Evolutionary conservation across 169 alveolate genomes (phyloP).

Genomic region (Cryptosporidium meleagridis): DNA sequence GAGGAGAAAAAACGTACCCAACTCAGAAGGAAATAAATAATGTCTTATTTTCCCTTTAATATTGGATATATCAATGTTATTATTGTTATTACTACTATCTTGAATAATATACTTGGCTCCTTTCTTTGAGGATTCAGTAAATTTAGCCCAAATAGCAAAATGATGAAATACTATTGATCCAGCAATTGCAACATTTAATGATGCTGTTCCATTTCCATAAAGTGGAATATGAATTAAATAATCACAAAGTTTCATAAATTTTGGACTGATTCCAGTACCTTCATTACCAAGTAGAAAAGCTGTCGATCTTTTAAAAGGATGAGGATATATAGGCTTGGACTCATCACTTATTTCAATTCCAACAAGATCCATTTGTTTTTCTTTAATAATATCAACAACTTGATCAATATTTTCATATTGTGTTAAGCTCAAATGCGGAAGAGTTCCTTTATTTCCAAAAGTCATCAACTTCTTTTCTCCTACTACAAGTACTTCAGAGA

Average conservation of each 20-base stretch:
- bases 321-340: slow-evolving; percentile 83
- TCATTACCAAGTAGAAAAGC: slow-evolving; percentile 92
- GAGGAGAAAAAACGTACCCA: slow-evolving; percentile 45
- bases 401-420: slow-evolving; percentile 71
- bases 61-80: not conserved
- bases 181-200: slow-evolving; percentile 91
- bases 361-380: slow-evolving; percentile 81
- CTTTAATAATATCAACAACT: slow-evolving; percentile 75
- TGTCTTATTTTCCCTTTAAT: slow-evolving; percentile 36
- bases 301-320: slow-evolving; percentile 87
- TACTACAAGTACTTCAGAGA: slow-evolving; percentile 78
- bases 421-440: slow-evolving; percentile 72
- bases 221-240: slow-evolving; percentile 89
- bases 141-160: slow-evolving; percentile 88
- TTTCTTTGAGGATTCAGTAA: slow-evolving; percentile 67
- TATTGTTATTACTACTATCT: not conserved
- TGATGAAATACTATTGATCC: slow-evolving; percentile 90
- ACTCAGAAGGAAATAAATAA: slow-evolving; percentile 46
- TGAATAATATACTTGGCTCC: slow-evolving; percentile 81
- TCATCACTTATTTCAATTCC: slow-evolving; percentile 87
- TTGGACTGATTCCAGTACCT: slow-evolving; percentile 89
- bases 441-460: slow-evolving; percentile 81
- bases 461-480: slow-evolving; percentile 76
- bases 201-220: slow-evolving; percentile 89
- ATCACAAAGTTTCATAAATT: slow-evolving; percentile 87